These are phyloP conservation scores for Trichoderma oligosporum DNA, from an alignment of 2,329 filamentous ascomycete species.

Conservation along the genomic window DNA sequence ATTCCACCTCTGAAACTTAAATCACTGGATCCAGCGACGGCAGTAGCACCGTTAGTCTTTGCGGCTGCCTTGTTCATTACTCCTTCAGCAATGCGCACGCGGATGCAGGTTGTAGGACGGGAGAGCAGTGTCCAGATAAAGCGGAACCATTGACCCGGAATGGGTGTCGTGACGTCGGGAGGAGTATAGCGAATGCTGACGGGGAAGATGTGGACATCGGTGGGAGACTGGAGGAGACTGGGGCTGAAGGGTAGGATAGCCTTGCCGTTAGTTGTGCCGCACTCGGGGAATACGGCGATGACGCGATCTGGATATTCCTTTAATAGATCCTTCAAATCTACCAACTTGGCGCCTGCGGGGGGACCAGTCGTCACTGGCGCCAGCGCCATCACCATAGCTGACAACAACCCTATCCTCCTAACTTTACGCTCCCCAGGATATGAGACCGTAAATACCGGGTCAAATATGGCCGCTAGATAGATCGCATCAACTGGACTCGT, in stretches of 20 bases:
- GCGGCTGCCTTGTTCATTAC: constrained; percentile 51
- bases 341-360: constrained; percentile 46
- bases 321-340: constrained; percentile 61
- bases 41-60: constrained; percentile 35
- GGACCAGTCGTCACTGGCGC: constrained; percentile 51
- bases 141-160: constrained; percentile 66
- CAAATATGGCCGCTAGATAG: constrained; percentile 93
- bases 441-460: constrained; percentile 86
- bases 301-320: constrained; percentile 67
- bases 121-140: constrained; percentile 88
- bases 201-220: constrained; percentile 76
- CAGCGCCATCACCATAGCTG: constrained; percentile 72
- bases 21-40: constrained; percentile 27
- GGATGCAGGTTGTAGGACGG: constrained; percentile 81
- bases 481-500: constrained; percentile 90
- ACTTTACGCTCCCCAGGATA: constrained; percentile 74
- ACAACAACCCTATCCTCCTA: constrained; percentile 69
- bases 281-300: constrained; percentile 88
- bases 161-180: constrained; percentile 82
- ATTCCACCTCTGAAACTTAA: constrained; percentile 28
- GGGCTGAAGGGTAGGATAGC: constrained; percentile 83
- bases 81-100: constrained; percentile 81
- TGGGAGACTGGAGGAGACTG: constrained; percentile 64
- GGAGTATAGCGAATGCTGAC: constrained; percentile 87
- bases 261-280: constrained; percentile 88